Conservation (phyloP, 1,284 basidiomycete genomes). For the Rhizoctonia solani region DNA sequence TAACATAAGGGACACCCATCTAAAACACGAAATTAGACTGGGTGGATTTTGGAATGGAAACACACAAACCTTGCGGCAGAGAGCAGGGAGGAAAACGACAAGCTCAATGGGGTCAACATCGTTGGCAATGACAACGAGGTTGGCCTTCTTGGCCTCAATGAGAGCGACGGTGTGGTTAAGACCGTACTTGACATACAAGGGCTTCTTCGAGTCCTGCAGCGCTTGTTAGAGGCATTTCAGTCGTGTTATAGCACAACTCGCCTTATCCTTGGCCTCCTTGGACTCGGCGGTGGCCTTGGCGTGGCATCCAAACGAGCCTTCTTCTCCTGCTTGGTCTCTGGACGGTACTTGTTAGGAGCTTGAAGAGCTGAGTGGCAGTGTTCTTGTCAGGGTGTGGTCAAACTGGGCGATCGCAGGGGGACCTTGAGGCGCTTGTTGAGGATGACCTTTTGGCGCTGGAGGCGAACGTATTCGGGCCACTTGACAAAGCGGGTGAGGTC, state of each 20-base stretch:
- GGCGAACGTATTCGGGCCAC: constrained; percentile 98
- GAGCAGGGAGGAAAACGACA: constrained; percentile 95
- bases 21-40: neutral
- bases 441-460: constrained; percentile 99
- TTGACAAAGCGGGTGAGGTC: constrained; percentile 99
- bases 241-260: constrained; percentile 43
- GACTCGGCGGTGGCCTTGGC: constrained; percentile 78
- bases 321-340: constrained; percentile 97
- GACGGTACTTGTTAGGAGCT: constrained; percentile 97
- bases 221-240: neutral
- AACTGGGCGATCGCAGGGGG: constrained; percentile 97
- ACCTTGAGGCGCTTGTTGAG: constrained; percentile 98
- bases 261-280: constrained; percentile 74
- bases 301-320: constrained; percentile 83
- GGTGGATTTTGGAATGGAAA: neutral
- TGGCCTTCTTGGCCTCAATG: constrained; percentile 96
- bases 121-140: constrained; percentile 95
- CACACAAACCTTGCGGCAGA: constrained; percentile 76
- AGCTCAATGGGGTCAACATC: constrained; percentile 99
- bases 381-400: constrained; percentile 99
- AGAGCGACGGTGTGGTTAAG: constrained; percentile 96
- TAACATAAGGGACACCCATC: constrained; percentile 98
- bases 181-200: constrained; percentile 94
- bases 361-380: constrained; percentile 98
- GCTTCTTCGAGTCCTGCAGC: constrained; percentile 81